phyloP scores from a whole-genome alignment of 371 early-diverging fungal genomes.

The Actinomortierella wolfii region DNA sequence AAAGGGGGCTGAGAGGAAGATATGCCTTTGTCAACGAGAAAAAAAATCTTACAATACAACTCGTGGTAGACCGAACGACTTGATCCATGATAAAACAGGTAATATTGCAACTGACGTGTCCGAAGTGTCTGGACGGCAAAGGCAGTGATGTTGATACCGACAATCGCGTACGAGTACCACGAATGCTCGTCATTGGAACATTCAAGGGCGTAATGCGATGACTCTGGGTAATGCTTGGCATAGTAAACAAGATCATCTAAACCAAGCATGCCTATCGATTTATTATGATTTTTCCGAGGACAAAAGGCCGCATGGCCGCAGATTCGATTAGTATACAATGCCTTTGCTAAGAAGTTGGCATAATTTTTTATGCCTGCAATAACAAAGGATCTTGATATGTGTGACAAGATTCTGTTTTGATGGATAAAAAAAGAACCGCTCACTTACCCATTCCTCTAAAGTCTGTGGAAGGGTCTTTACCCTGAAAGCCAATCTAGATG shows the following conservation, averaged over 20 bases:
- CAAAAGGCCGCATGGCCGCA: too few relatives aligned
- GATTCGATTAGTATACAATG: too few relatives aligned
- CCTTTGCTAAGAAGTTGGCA: too few relatives aligned
- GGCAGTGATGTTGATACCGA: constrained; percentile 81
- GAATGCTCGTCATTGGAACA: constrained; percentile 59
- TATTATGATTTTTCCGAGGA: too few relatives aligned
- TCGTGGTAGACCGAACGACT: constrained; percentile 62
- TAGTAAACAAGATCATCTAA: constrained; percentile 78
- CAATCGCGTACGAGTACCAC: constrained; percentile 80
- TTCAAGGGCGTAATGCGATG: constrained; percentile 55
- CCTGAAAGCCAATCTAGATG: constrained; percentile 86
- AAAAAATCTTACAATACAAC: constrained; percentile 66
- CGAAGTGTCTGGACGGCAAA: constrained; percentile 68
- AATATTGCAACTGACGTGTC: constrained; percentile 68
- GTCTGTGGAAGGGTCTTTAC: constrained; percentile 85
- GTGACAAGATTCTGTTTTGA: neutral
- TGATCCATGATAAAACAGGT: constrained; percentile 64
- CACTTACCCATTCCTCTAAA: constrained; percentile 83
- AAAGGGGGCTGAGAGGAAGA: neutral
- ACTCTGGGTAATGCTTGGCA: constrained; percentile 60
- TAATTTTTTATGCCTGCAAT: too few relatives aligned
- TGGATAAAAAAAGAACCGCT: neutral
- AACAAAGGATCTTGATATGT: neutral
- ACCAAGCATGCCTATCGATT: constrained; percentile 60
- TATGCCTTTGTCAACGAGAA: neutral